phyloP scores from a whole-genome alignment of 2,329 filamentous ascomycete genomes.

The Cadophora gregata region DNA sequence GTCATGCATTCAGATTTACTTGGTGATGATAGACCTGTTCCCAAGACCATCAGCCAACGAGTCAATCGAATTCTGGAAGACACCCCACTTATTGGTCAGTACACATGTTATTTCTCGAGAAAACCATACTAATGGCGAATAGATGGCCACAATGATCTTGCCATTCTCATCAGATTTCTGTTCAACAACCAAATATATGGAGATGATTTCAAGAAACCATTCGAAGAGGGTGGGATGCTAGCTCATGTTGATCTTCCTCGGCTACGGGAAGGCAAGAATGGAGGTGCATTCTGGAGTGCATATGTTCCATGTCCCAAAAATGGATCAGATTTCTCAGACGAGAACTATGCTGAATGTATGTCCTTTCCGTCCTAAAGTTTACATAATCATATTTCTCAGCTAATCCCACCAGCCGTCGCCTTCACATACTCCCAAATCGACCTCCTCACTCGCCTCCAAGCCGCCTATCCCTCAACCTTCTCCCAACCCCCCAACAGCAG shows the following conservation, averaged over 20 bases:
- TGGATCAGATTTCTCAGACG: constrained; percentile 74
- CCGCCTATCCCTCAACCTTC: constrained; percentile 71
- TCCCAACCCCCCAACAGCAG: constrained; percentile 65
- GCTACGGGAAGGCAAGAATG: constrained; percentile 71
- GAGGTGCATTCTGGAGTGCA: constrained; percentile 94
- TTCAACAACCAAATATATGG: constrained; percentile 82
- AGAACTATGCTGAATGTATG: constrained; percentile 71
- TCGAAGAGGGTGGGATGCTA: constrained; percentile 70
- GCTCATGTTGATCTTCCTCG: constrained; percentile 82
- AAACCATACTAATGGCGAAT: constrained; percentile 16
- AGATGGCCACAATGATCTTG: constrained; percentile 92
- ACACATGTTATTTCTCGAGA: constrained; percentile 8
- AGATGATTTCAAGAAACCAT: constrained; percentile 74
- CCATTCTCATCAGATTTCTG: constrained; percentile 69
- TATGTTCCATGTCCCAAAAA: constrained; percentile 78
- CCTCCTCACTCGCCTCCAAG: constrained; percentile 67
- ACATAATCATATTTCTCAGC: not conserved
- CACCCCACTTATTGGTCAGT: constrained; percentile 55
- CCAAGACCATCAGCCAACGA: constrained; percentile 43
- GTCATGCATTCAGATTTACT: constrained; percentile 23
- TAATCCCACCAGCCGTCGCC: constrained; percentile 56
- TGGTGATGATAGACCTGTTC: constrained; percentile 24
- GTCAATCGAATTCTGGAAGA: constrained; percentile 51
- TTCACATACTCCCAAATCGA: constrained; percentile 79
- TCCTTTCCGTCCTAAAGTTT: not conserved